Evolutionary conservation across 2,329 filamentous ascomycete species (phyloP).

Genomic region (Trichoderma sp.): DNA sequence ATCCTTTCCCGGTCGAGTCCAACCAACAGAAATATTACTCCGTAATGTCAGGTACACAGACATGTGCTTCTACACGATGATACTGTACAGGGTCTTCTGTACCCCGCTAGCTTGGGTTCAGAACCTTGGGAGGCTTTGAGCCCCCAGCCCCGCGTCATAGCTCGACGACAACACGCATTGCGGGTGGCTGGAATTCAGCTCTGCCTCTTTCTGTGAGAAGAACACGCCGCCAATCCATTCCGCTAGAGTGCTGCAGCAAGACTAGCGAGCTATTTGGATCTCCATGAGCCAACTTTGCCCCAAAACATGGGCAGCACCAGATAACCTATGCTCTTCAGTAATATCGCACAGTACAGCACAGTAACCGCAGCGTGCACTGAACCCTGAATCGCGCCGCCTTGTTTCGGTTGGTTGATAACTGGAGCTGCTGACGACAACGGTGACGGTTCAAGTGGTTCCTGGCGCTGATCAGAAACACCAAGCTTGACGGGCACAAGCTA

Average conservation of each 20-base stretch:
- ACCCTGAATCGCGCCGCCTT: constrained; percentile 9
- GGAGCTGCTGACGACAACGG: constrained; percentile 26
- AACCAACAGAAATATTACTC: no score
- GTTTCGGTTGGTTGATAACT: neutral
- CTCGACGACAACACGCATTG: neutral
- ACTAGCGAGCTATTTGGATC: constrained; percentile 12
- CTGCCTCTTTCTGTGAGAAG: neutral
- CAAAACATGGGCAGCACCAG: no score
- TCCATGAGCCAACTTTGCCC: neutral
- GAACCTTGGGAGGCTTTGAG: neutral
- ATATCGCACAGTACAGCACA: neutral
- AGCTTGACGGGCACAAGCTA: neutral
- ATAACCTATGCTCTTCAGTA: neutral
- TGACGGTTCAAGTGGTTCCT: constrained; percentile 18
- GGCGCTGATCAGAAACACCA: constrained; percentile 10
- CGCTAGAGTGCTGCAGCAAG: neutral
- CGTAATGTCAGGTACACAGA: no score
- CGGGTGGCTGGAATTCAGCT: neutral
- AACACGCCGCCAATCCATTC: neutral
- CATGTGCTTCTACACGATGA: no score
- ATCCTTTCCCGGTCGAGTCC: no score
- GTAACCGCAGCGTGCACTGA: neutral
- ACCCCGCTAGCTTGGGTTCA: neutral
- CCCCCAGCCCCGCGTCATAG: constrained; percentile 9
- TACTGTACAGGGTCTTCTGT: neutral